Conservation (phyloP, 257 asterid genomes). For the Lithospermum erythrorhizon region DNA sequence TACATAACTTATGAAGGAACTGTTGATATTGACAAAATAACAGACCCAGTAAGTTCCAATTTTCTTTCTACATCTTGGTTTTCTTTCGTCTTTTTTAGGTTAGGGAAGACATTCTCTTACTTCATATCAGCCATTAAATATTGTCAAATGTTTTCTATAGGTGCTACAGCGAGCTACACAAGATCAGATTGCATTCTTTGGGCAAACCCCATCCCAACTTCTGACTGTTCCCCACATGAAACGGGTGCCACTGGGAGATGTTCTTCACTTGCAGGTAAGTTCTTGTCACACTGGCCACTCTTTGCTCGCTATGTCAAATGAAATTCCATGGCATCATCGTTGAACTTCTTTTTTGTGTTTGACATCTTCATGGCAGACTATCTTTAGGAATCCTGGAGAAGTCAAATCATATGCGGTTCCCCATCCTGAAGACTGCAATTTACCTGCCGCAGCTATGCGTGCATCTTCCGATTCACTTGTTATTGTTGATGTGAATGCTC, state of each 20-base stretch:
- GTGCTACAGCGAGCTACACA: conserved; percentile 90
- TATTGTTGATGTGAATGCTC: conserved; percentile 68
- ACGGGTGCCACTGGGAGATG: conserved; percentile 71
- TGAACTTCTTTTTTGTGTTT: not conserved
- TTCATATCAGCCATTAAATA: conserved; percentile 8
- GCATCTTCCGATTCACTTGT: conserved; percentile 86
- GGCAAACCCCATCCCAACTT: conserved; percentile 99
- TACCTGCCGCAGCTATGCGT: conserved; percentile 89
- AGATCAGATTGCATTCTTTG: conserved; percentile 97
- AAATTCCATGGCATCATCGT: not conserved
- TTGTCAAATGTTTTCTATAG: conserved; percentile 28
- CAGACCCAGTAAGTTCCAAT: conserved; percentile 63
- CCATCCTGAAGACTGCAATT: conserved; percentile 88
- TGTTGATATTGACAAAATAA: conserved; percentile 90
- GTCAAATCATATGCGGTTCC: conserved; percentile 76
- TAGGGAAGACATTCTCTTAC: not conserved
- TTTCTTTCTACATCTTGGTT: conserved; percentile 11
- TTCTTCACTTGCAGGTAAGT: conserved; percentile 90
- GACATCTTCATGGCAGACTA: conserved; percentile 39
- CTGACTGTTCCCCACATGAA: conserved; percentile 81
- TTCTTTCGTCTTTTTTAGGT: conserved; percentile 7
- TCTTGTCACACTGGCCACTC: not conserved
- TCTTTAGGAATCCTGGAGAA: conserved; percentile 84
- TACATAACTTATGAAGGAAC: conserved; percentile 96
- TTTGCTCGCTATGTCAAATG: no score